Evolutionary conservation across 2,329 filamentous ascomycete species (phyloP), one percentile per base, ranked within the genome.

Genomic region (Epichloe uncinata): DNA sequence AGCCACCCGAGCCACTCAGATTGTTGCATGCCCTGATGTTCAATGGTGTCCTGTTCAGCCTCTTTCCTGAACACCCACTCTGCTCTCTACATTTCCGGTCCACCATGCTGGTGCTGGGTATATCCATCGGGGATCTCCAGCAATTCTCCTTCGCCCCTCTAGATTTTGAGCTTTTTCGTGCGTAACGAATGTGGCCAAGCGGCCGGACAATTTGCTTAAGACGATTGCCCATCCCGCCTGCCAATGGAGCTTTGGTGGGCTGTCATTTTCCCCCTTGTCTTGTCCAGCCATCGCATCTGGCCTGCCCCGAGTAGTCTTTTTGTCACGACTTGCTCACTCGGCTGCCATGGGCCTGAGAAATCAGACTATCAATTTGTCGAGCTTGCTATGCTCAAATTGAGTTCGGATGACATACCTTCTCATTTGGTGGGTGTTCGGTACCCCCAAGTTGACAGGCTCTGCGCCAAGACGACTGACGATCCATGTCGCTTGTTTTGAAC

Each of bases 381-480:
- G 16, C 26, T 22, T 34, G 36, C 33, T 34, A 46, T 13, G 35
- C 26, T 38, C 37, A 12, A 38, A 35, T 36, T 36, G 22, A 42
- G 35, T 45, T 50, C 48, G 40, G 36, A 50, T 45, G 48, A 42
- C 42, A 45, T n/a, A n/a, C 13, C 16, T 26, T 46, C 33, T 36
- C 42, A 34, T 16, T 22, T 20, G 26, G 26, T 30, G 26, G 16
- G 34, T 26, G 44, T 30, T 46, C 44, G 7, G 30, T 11, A 46
- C 5, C 16, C 30, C 33, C 12, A n/a, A 9, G 8, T 12, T 13
- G 16, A 42, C 40, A 48, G 15, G 6, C 22, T 48, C 22, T 12
- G 37, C 9, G 37, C 45, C 45, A 42, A 42, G 22, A 34, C 37
- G 16, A 13, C 26, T 34, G 11, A 20, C 7, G n/a, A 16, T 22